A percentile compares a stretch with the other conserved stretches of the same genome.
Conservation (phyloP, 148 eudicot species). For the Salicornia ramosissima region DNA sequence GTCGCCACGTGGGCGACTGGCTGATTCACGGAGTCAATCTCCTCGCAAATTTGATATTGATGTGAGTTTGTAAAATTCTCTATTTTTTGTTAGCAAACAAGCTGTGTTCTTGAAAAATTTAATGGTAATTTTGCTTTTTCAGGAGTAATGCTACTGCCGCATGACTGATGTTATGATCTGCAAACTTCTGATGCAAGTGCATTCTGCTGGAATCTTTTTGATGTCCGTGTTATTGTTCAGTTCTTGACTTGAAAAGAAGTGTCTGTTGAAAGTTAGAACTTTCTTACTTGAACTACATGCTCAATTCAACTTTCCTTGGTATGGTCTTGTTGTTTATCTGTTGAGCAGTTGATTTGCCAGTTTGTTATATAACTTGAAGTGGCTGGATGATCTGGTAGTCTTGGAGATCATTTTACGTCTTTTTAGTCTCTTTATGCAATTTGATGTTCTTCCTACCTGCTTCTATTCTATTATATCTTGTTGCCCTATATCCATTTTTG, state of each 20-base stretch:
- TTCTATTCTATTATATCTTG: neutral
- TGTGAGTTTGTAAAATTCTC: constrained; percentile 38
- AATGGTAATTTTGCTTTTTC: constrained; percentile 2
- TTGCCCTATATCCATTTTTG: neutral
- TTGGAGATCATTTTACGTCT: neutral
- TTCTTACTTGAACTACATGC: constrained; percentile 39
- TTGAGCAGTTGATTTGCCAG: constrained; percentile 13
- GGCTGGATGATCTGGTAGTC: constrained; percentile 5
- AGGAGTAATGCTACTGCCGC: constrained; percentile 36
- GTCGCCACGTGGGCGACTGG: constrained; percentile 33
- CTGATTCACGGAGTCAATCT: constrained; percentile 75
- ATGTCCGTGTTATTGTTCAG: constrained; percentile 20
- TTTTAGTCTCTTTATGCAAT: neutral
- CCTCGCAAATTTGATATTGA: constrained; percentile 78
- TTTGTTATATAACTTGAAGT: constrained; percentile 15
- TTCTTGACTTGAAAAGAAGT: constrained; percentile 26
- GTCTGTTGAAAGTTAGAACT: constrained; percentile 23
- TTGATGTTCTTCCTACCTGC: neutral
- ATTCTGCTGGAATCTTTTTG: constrained; percentile 19
- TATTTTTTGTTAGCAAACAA: neutral
- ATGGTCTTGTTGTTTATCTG: constrained; percentile 33
- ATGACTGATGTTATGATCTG: constrained; percentile 3
- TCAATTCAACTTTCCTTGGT: constrained; percentile 33
- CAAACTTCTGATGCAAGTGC: neutral
- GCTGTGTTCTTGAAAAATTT: neutral